Base-by-base conservation (phyloP, 371 early-diverging fungal species). In the Nematocida displodere region DNA sequence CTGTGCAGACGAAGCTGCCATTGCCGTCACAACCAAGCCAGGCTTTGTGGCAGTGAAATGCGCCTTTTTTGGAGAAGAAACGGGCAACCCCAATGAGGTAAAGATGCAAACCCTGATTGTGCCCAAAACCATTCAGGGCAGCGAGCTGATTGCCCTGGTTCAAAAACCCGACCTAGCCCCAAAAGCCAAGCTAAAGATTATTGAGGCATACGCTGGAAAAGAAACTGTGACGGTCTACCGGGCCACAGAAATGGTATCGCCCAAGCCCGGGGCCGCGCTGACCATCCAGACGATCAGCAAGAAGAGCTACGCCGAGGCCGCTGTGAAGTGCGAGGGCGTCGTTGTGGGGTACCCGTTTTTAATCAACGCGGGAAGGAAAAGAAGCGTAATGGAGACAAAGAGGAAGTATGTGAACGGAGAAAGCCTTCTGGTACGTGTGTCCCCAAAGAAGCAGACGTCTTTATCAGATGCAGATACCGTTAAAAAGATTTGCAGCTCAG, bases 321-420 rank as follows among this genome's bases (percentile, higher is more conserved):
- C 33, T 39, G 42, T 71, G 24, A 71, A 53, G 44, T 62, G 61
- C 58, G 61, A 37, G 29, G 34, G 17, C 0, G 75, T 59, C 17
- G 54, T 54, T 0, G 37, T 71, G 8, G 75, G 75, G 22, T 46
- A 71, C 46, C 75, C 75, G 0, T 71, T 71, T 31, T 17, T 71
- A 2, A 71, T 71, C 33, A 62, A 71, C 20, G n/a, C 54, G 29
- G 61, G 49, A 33, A 8, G 13, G 24, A 58, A 61, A 20, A 71
- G 44, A 62, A 61, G 46, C 1, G 61, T 34, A 1, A 42, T 71
- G 59, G 75, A 71, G 36, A 0, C 56, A 20, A 71, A 71, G 34
- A 48, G 75, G 31, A 49, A 48, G n/a, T 71, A 61, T 34, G 63
- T 58, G 20, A 26, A 59, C 15, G 75, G 61, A n/a, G 34, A 61